phyloP scores from a whole-genome alignment of 2,329 filamentous ascomycete genomes.

The Ophiostoma piceae region DNA sequence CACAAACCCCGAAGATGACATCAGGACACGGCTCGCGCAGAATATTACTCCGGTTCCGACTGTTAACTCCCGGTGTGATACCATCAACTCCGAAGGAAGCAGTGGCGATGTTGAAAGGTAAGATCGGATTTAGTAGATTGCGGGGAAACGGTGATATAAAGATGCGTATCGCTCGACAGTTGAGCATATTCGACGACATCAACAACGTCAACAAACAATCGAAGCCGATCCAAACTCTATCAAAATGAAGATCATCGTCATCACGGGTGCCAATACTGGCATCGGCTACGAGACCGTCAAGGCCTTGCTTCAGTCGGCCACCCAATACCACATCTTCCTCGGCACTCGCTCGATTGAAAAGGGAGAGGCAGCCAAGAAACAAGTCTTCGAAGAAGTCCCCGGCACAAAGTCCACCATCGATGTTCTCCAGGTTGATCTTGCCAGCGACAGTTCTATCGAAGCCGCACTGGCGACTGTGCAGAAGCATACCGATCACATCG shows the following conservation, averaged over 20 bases:
- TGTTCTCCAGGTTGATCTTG: too few relatives aligned
- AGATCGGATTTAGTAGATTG: not conserved
- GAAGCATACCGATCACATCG: too few relatives aligned
- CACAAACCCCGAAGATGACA: not conserved
- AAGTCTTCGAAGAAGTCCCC: too few relatives aligned
- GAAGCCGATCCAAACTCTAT: not conserved
- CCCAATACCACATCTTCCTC: not conserved
- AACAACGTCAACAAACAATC: not conserved
- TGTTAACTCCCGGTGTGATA: not conserved
- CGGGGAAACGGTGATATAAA: not conserved
- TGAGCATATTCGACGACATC: not conserved
- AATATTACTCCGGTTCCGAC: not conserved
- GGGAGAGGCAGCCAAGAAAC: not conserved
- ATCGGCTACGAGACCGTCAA: not conserved
- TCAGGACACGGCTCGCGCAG: not conserved
- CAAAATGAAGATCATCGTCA: not conserved
- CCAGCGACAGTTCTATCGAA: too few relatives aligned
- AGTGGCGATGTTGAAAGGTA: not conserved
- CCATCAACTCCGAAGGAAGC: not conserved
- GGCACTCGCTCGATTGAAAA: not conserved
- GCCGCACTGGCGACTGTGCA: too few relatives aligned
- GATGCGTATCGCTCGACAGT: not conserved
- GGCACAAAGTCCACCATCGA: too few relatives aligned
- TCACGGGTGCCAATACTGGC: not conserved
- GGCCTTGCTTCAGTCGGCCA: not conserved